These are phyloP conservation scores for Lasiodiplodia sp. DNA, from an alignment of 2,329 filamentous ascomycete genomes.

Conservation along the genomic window DNA sequence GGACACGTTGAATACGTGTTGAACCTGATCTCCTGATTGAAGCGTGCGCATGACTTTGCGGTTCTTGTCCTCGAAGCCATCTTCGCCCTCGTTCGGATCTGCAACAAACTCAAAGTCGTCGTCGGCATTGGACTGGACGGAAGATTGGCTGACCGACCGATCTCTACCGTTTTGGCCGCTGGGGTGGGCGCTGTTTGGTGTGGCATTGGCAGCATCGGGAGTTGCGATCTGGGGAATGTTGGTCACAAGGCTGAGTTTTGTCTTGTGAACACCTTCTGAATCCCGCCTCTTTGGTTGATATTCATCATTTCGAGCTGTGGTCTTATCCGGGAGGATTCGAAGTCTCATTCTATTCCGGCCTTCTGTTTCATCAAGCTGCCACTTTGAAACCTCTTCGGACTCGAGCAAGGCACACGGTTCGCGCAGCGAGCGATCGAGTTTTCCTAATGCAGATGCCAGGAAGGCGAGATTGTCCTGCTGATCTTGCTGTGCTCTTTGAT, in stretches of 20 bases:
- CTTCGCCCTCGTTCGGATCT: slow-evolving; percentile 84
- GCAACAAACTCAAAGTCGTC: slow-evolving; percentile 97
- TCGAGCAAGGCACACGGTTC: slow-evolving; percentile 84
- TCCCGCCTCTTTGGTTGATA: slow-evolving; percentile 85
- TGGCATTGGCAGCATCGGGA: slow-evolving; percentile 37
- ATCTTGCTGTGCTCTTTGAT: slow-evolving; percentile 88
- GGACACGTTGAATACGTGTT: slow-evolving; percentile 94
- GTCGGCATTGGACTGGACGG: slow-evolving; percentile 63
- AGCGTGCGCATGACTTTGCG: slow-evolving; percentile 95
- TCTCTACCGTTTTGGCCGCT: slow-evolving; percentile 39
- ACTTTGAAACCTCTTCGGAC: slow-evolving; percentile 70
- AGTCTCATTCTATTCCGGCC: slow-evolving; percentile 94
- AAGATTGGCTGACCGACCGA: slow-evolving; percentile 52
- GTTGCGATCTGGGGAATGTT: slow-evolving; percentile 42
- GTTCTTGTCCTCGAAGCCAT: slow-evolving; percentile 96
- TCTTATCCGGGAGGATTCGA: slow-evolving; percentile 80
- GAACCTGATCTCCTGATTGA: slow-evolving; percentile 87
- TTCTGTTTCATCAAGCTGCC: slow-evolving; percentile 95
- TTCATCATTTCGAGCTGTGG: slow-evolving; percentile 67
- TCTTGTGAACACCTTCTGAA: slow-evolving; percentile 58
- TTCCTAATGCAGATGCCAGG: slow-evolving; percentile 76
- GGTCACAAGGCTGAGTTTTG: slow-evolving; percentile 57
- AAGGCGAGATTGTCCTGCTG: slow-evolving; percentile 89
- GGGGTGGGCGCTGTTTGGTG: slow-evolving; percentile 35
- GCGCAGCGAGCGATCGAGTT: slow-evolving; percentile 78